Percentiles rank a stretch among this genome's conserved stretches.
Conservation (phyloP, 371 early-diverging fungal species). For the Coemansia sp. region DNA sequence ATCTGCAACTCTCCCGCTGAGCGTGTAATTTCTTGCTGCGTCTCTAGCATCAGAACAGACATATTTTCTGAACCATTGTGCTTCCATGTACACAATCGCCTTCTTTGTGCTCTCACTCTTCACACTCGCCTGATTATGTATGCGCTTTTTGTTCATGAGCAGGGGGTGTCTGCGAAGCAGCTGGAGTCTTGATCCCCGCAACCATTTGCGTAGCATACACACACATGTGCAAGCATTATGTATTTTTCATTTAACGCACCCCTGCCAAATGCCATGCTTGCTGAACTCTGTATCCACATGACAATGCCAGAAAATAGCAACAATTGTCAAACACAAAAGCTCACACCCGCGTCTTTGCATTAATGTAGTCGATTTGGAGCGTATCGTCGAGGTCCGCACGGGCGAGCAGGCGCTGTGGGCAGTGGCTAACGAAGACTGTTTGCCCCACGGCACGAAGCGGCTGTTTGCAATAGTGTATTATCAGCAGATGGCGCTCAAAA, state of each 20-base stretch:
- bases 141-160: conserved; percentile 5
- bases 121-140: not conserved
- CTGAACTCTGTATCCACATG: too few relatives aligned
- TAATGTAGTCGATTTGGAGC: conserved; percentile 51
- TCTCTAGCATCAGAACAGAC: not conserved
- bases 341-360: too few relatives aligned
- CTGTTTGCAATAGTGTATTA: conserved; percentile 50
- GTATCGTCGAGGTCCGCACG: conserved; percentile 50
- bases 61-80: not conserved
- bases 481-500: conserved; percentile 36
- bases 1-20: not conserved
- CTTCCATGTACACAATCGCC: conserved; percentile 1
- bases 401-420: conserved; percentile 51
- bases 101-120: not conserved
- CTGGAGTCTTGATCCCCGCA: too few relatives aligned
- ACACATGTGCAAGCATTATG: too few relatives aligned
- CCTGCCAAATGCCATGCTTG: not conserved
- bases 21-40: not conserved
- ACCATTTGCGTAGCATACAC: too few relatives aligned
- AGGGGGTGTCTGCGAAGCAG: conserved; percentile 6
- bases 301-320: too few relatives aligned
- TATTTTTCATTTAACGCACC: not conserved
- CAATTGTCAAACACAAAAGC: not conserved
- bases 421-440: conserved; percentile 25
- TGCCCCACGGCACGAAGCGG: conserved; percentile 35